Evolutionary conservation across 495 filamentous ascomycete genomes (phyloP).

Genomic region (Saxophila tyrrhenica): DNA sequence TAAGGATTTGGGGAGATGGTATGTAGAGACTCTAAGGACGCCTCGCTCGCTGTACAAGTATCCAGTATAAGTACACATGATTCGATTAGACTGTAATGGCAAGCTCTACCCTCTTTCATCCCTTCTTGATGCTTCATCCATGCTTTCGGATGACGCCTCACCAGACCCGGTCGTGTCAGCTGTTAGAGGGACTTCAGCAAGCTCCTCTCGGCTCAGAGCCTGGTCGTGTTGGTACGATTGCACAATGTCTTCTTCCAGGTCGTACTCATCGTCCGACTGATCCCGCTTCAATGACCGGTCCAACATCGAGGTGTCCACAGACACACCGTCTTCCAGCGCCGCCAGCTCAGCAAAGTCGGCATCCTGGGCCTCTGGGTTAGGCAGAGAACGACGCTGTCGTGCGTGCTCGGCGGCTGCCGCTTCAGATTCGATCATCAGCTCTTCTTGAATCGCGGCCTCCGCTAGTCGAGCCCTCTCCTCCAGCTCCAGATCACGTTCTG

Average conservation of each 20-base stretch:
- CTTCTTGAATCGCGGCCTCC: constrained; percentile 1
- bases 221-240: neutral
- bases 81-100: no score
- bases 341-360: neutral
- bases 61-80: neutral
- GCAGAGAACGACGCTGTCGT: neutral
- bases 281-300: neutral
- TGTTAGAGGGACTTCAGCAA: neutral
- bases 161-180: neutral
- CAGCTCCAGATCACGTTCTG: neutral
- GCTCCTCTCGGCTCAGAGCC: neutral
- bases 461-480: constrained; percentile 2
- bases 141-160: neutral
- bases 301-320: neutral
- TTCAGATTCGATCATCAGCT: neutral
- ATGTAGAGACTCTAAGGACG: no score
- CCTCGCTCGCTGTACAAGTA: neutral
- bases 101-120: neutral
- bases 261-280: neutral
- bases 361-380: neutral
- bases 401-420: neutral
- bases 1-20: no score
- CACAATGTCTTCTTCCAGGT: neutral
- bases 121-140: neutral
- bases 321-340: neutral